Conservation (phyloP, 2,329 filamentous ascomycete species). For the Lachnellula occidentalis region DNA sequence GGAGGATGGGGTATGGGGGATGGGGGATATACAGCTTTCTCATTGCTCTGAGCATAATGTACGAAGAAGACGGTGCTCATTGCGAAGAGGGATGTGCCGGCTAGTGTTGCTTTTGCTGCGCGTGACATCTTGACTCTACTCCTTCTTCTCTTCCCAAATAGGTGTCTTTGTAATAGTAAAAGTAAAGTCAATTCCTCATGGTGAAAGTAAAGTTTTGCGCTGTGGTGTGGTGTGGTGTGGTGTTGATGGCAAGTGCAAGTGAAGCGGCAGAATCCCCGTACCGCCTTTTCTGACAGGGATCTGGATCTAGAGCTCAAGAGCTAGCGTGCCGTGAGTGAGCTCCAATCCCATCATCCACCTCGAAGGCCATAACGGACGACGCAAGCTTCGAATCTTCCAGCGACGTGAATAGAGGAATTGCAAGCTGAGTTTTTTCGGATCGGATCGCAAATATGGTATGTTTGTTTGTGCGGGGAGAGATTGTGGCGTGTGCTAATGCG, state of each 20-base stretch:
- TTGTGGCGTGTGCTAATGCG: constrained; percentile 16
- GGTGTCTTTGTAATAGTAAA: not conserved
- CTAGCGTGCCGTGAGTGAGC: not conserved
- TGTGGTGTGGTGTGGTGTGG: too few relatives aligned
- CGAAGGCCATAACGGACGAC: not conserved
- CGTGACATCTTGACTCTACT: constrained; percentile 65
- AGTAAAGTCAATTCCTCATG: too few relatives aligned
- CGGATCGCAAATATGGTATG: constrained; percentile 24
- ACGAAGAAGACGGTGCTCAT: constrained; percentile 75
- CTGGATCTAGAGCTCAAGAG: not conserved
- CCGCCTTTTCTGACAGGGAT: not conserved
- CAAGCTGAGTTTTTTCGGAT: constrained; percentile 3
- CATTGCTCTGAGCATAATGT: constrained; percentile 79
- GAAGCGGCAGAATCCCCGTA: not conserved
- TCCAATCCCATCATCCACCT: not conserved
- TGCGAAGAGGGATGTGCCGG: constrained; percentile 70
- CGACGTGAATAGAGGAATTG: too few relatives aligned
- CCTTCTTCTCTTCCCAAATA: not conserved
- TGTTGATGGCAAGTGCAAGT: too few relatives aligned
- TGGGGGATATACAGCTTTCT: constrained; percentile 63
- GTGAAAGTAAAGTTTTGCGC: too few relatives aligned
- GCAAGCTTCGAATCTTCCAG: too few relatives aligned
- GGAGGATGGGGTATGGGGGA: not conserved
- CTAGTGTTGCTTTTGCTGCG: constrained; percentile 80
- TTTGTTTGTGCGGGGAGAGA: not conserved